A percentile compares a stretch with the other conserved stretches of the same genome.
phyloP scores from a whole-genome alignment of 371 early-diverging fungal species.

The Syncephalastrum monosporum region DNA sequence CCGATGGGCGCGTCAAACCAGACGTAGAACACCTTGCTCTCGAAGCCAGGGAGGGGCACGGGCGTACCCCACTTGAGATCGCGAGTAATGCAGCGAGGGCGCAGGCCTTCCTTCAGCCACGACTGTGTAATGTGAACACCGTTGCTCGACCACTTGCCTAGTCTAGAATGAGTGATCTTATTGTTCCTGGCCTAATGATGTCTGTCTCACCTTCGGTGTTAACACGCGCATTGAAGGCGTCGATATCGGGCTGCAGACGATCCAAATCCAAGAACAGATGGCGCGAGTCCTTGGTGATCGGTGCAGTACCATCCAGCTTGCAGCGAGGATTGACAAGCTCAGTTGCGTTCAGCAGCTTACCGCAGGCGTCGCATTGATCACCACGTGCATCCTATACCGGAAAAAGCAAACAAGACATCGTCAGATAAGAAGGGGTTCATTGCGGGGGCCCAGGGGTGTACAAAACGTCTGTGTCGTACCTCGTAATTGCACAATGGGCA shows the following conservation, averaged over 20 bases:
- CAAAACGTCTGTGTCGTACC: slow-evolving; percentile 21
- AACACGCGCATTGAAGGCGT: slow-evolving; percentile 73
- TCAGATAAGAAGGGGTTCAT: too few species aligned
- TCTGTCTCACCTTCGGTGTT: slow-evolving; percentile 46
- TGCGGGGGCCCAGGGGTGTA: too few species aligned
- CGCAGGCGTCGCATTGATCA: slow-evolving; percentile 99
- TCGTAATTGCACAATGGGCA: slow-evolving; percentile 93
- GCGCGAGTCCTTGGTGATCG: slow-evolving; percentile 81
- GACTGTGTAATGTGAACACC: slow-evolving; percentile 89
- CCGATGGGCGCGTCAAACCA: slow-evolving; percentile 99
- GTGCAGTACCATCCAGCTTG: slow-evolving; percentile 86
- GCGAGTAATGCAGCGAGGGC: slow-evolving; percentile 98
- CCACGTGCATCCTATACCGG: slow-evolving; percentile 86
- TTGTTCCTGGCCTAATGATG: not conserved
- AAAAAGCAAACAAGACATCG: not conserved
- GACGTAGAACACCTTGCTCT: slow-evolving; percentile 99
- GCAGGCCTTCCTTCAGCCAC: slow-evolving; percentile 98
- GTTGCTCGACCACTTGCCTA: slow-evolving; percentile 90
- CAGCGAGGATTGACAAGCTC: slow-evolving; percentile 97
- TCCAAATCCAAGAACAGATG: slow-evolving; percentile 96
- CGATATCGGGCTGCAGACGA: slow-evolving; percentile 73
- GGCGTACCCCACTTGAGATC: slow-evolving; percentile 99
- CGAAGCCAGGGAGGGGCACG: slow-evolving; percentile 90
- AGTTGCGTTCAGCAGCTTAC: slow-evolving; percentile 85
- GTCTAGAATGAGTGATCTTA: not conserved